phyloP scores from a whole-genome alignment of 1,139 yeast species.

The Pichia sp. region DNA sequence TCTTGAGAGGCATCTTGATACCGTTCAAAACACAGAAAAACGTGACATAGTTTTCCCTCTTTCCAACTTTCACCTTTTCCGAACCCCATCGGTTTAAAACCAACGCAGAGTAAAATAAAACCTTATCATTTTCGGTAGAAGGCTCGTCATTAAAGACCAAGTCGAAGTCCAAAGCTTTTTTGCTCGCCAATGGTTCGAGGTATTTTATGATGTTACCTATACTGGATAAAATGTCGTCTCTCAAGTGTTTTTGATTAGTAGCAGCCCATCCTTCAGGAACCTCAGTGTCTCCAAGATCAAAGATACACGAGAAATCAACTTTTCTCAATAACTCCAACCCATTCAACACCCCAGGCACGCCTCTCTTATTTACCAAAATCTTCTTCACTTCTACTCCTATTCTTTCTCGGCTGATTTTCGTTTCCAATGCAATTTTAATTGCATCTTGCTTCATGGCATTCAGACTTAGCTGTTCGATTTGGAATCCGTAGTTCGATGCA shows the following conservation, averaged over 20 bases:
- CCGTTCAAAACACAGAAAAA: slow-evolving; percentile 52
- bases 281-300: slow-evolving; percentile 39
- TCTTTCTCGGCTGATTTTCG: slow-evolving; percentile 85
- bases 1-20: slow-evolving; percentile 57
- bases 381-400: slow-evolving; percentile 84
- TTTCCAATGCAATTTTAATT: slow-evolving; percentile 54
- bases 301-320: slow-evolving; percentile 54
- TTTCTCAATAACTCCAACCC: slow-evolving; percentile 59
- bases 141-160: neutral
- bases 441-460: slow-evolving; percentile 60
- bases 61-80: slow-evolving; percentile 34
- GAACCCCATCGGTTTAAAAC: slow-evolving; percentile 48
- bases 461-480: slow-evolving; percentile 54
- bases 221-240: slow-evolving; percentile 10
- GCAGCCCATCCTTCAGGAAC: slow-evolving; percentile 19
- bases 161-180: neutral
- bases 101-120: slow-evolving; percentile 44
- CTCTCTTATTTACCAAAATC: slow-evolving; percentile 48
- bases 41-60: slow-evolving; percentile 31
- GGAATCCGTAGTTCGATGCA: slow-evolving; percentile 73
- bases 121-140: slow-evolving; percentile 31
- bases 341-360: slow-evolving; percentile 46
- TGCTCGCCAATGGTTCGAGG: neutral
- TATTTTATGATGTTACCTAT: slow-evolving; percentile 6
- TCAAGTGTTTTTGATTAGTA: slow-evolving; percentile 1